Evolutionary conservation across 2,329 filamentous ascomycete genomes (phyloP), one percentile per base, ranked within the genome.

Genomic region (Aureobasidium subglaciale): DNA sequence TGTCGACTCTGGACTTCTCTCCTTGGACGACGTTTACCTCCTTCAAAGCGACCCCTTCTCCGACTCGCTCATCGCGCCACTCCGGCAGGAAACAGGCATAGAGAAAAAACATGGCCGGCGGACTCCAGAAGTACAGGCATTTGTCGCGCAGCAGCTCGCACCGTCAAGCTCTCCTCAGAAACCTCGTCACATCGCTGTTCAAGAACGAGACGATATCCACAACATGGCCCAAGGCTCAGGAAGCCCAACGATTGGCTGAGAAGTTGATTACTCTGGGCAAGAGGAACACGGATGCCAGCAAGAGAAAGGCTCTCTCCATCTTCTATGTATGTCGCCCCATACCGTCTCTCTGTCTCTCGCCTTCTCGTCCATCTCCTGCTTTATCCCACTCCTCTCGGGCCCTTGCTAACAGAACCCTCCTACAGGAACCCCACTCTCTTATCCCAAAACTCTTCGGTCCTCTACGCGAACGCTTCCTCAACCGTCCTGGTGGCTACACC

Each of bases 151-250:
- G 83, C 63, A 96, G 90, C 50, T 78, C 92, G 55, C 93, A 96
- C 71, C 84, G 93, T 70, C 84, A 92, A 76, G 92, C 93, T 53
- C 83, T 99, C 64, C 85, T 99, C 63, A 90, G 93, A 67, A 96
- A 97, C 74, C 80, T 99, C 59, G 91, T 97, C 70, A 96, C 92
- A 63, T 93, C 92, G 55, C 87, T 99, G 63, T 87, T 99, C 75
- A 81, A 88, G 72, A 84, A 95, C 73, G 93, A 99, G 77, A 85
- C 89, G 60, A 95, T 99, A 75, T 85, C 86, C 61, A 99, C 93
- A 49, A 96, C 93, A 74, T 96, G 88, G 80, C 85, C 87, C 70
- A 97, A 97, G 75, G 93, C 93, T 45, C 99, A 97, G 75, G 93
- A 99, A 76, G 88, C 93, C 18, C 93, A 99, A 75, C 82, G 88